Evolutionary conservation across 2,329 filamentous ascomycete species (phyloP).

Genomic region (Drechslerella dactyloides): DNA sequence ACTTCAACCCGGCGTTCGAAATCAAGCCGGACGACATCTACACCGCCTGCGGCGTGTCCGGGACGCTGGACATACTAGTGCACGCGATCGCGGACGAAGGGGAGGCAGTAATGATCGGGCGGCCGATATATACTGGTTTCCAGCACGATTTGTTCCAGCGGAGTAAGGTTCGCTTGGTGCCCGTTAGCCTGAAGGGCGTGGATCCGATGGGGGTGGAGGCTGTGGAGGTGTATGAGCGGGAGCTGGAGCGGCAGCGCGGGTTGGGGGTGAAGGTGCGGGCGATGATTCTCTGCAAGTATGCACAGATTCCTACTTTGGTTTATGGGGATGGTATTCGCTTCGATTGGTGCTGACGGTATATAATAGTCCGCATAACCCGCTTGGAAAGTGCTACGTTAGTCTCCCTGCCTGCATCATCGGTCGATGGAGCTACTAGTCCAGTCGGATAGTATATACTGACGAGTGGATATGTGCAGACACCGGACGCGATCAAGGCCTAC

Average conservation of each 20-base stretch:
- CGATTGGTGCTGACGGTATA: slow-evolving; percentile 55
- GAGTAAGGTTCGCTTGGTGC: slow-evolving; percentile 56
- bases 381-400: slow-evolving; percentile 56
- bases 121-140: slow-evolving; percentile 52
- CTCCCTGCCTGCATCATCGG: slow-evolving; percentile 9
- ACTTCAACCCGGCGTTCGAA: slow-evolving; percentile 49
- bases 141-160: slow-evolving; percentile 36
- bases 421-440: background rate
- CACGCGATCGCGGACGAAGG: slow-evolving; percentile 51
- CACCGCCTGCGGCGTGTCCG: slow-evolving; percentile 44
- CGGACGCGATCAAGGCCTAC: slow-evolving; percentile 55
- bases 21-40: slow-evolving; percentile 46
- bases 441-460: slow-evolving; percentile 9
- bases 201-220: slow-evolving; percentile 61
- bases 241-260: slow-evolving; percentile 57
- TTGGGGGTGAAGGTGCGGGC: slow-evolving; percentile 60
- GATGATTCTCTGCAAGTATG: slow-evolving; percentile 60
- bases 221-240: slow-evolving; percentile 61
- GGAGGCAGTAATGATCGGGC: slow-evolving; percentile 51
- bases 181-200: slow-evolving; percentile 60
- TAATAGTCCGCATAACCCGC: slow-evolving; percentile 56
- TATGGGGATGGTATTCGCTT: background rate
- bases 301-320: slow-evolving; percentile 57
- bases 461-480: slow-evolving; percentile 34
- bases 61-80: slow-evolving; percentile 41